Base-by-base conservation (phyloP, 2,329 filamentous ascomycete species). In the Immersiporthe knoxdaviesiana region DNA sequence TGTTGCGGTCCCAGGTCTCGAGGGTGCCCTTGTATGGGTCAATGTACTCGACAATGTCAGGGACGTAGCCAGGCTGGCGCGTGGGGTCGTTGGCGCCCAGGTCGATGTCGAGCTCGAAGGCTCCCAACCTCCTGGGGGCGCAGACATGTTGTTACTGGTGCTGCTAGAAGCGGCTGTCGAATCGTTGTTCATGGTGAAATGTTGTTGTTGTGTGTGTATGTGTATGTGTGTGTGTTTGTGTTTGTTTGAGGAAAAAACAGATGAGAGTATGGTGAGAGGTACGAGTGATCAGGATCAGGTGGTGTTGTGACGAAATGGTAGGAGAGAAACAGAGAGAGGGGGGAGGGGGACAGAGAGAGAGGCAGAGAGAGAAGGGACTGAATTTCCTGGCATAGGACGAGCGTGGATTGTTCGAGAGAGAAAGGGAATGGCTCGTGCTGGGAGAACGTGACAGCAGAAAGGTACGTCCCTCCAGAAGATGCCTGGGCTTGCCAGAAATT, bases 1-100 rank as follows among this genome's bases (percentile, higher is more conserved):
- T 37, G n/a, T 62, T 62, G 60, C 60, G 60, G 60, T 62, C 60
- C 60, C 60, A 62, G 12, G n/a, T 16, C 6, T 30, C 52, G 12
- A 3, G 24, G 2, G 24, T 30, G 24, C 52, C 52, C 5, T 1
- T 30, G 24, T 30, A 56, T 4, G 52, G 52, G 14, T 56, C 27
- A 30, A 56, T 32, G 52, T 30, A 56, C 27, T 56, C 52, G 52
- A 56, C 52, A 30, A 56, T 2, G 52, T 56, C 52, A 8, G 52
- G 24, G 12, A 56, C 24, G 24, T 56, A 30, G 52, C 14, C 24
- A 11, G 52, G 52, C 4, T 3, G 14, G 52, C 24, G 24, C 24
- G 52, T 18, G 6, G 24, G 24, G 12, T 35, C 18, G 39, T 18
- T 12, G 3, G 14, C 2, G 37, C n/a, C 24, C 52, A 16, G 12